Percentiles rank a stretch among this genome's conserved stretches.
Conservation (phyloP, 2,329 filamentous ascomycete species). For the Trichoderma atrobrunneum region DNA sequence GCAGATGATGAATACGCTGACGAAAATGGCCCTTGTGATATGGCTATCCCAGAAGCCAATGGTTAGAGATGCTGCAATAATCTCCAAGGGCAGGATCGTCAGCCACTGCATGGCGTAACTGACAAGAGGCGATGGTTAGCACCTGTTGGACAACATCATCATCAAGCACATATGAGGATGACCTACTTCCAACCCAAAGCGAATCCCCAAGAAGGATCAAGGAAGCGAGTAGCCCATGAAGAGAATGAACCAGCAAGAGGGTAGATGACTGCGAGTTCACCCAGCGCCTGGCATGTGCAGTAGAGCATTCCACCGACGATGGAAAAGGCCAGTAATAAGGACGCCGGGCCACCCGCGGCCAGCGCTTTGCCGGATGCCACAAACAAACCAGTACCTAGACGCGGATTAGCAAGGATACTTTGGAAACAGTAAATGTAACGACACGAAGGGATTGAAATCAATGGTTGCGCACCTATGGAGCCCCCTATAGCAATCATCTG, state of each 20-base stretch:
- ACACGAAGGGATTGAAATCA: not conserved
- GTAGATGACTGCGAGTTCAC: conserved; percentile 86
- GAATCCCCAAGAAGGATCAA: conserved; percentile 93
- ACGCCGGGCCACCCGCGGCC: conserved; percentile 71
- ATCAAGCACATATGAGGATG: not conserved
- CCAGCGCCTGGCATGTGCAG: conserved; percentile 86
- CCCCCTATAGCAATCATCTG: conserved; percentile 98
- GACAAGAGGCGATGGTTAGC: conserved; percentile 13
- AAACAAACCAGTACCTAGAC: conserved; percentile 74
- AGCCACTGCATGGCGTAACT: conserved; percentile 89
- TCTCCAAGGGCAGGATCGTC: conserved; percentile 76
- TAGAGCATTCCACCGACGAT: conserved; percentile 86
- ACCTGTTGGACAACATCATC: not conserved
- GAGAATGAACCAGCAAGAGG: conserved; percentile 91
- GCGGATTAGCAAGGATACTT: not conserved
- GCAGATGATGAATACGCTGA: conserved; percentile 73
- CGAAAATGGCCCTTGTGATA: conserved; percentile 70
- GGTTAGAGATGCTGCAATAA: conserved; percentile 82
- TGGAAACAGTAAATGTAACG: not conserved
- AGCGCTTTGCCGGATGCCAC: conserved; percentile 76
- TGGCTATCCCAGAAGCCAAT: conserved; percentile 72
- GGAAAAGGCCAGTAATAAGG: conserved; percentile 71
- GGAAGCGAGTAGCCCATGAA: conserved; percentile 84
- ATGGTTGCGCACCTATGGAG: conserved; percentile 64
- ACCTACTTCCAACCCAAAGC: conserved; percentile 90